phyloP scores from a whole-genome alignment of 2,329 filamentous ascomycete species.

The Ceratocystis huliohia region DNA sequence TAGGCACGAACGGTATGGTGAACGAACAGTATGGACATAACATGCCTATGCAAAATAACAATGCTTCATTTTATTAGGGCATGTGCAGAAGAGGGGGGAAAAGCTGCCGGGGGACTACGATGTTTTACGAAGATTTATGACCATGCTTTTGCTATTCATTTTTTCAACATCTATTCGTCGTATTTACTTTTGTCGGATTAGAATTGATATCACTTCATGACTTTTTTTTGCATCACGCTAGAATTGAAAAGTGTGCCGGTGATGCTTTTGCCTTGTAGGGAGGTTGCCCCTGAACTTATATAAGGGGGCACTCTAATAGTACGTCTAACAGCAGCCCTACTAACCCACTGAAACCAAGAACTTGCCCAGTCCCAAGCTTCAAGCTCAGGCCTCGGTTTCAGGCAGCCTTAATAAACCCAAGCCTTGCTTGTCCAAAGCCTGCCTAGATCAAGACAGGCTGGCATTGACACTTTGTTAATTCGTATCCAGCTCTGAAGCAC shows the following conservation, averaged over 20 bases:
- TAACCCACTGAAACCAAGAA: not conserved
- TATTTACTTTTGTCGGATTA: not conserved
- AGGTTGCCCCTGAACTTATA: not conserved
- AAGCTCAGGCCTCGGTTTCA: not conserved
- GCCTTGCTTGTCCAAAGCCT: not conserved
- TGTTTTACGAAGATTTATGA: constrained; percentile 1
- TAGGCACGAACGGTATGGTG: constrained; percentile 1
- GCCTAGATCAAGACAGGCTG: not conserved
- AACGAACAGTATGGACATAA: constrained; percentile 2
- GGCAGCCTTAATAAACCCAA: not conserved
- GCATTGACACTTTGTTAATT: not conserved
- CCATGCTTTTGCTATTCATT: not conserved
- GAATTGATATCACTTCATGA: not conserved
- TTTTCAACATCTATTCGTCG: not conserved
- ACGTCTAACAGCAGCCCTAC: not conserved
- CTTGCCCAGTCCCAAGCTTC: not conserved
- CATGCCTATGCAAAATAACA: not conserved
- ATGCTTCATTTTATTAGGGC: not conserved
- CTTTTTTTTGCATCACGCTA: no score
- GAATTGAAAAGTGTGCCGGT: no score
- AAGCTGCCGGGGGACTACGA: not conserved
- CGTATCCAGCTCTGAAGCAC: not conserved
- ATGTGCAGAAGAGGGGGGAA: not conserved
- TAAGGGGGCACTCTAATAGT: not conserved
- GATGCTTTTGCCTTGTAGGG: not conserved